These are phyloP conservation scores for Lecanicillium sp. DNA, from an alignment of 2,329 filamentous ascomycete genomes.

Conservation along the genomic window DNA sequence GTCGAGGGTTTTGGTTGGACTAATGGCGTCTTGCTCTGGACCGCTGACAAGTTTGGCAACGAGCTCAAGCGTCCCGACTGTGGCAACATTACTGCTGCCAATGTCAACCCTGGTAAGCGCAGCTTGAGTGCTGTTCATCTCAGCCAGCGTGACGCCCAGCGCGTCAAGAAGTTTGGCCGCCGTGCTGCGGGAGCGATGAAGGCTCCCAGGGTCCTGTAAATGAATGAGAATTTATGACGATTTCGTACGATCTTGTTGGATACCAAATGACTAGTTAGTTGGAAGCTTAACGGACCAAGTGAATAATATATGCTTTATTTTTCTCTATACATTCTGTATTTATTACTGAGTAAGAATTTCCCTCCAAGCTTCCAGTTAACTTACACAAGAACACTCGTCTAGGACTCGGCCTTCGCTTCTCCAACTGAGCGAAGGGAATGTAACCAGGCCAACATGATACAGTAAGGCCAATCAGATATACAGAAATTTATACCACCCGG, in stretches of 20 bases:
- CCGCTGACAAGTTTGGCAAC: constrained; percentile 52
- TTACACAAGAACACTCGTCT: too few species aligned
- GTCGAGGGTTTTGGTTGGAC: constrained; percentile 67
- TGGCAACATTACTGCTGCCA: constrained; percentile 37
- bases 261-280: neutral
- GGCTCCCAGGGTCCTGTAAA: neutral
- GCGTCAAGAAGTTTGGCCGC: constrained; percentile 39
- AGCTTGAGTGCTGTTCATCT: constrained; percentile 37
- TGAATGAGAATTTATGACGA: neutral
- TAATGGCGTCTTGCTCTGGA: constrained; percentile 62
- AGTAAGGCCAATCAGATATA: too few species aligned
- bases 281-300: neutral
- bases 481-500: too few species aligned
- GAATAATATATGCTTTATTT: neutral
- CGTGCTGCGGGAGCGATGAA: constrained; percentile 5
- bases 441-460: too few species aligned
- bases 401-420: too few species aligned
- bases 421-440: too few species aligned
- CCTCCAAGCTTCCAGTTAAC: too few species aligned
- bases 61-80: constrained; percentile 48
- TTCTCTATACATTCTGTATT: too few species aligned
- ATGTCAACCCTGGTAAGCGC: constrained; percentile 23
- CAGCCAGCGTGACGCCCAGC: constrained; percentile 34
- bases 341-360: too few species aligned
- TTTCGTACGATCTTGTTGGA: neutral